Percentiles rank a stretch among this genome's conserved stretches.
Conservation (phyloP, 2,329 filamentous ascomycete species). For the Lasiodiplodia sp. region DNA sequence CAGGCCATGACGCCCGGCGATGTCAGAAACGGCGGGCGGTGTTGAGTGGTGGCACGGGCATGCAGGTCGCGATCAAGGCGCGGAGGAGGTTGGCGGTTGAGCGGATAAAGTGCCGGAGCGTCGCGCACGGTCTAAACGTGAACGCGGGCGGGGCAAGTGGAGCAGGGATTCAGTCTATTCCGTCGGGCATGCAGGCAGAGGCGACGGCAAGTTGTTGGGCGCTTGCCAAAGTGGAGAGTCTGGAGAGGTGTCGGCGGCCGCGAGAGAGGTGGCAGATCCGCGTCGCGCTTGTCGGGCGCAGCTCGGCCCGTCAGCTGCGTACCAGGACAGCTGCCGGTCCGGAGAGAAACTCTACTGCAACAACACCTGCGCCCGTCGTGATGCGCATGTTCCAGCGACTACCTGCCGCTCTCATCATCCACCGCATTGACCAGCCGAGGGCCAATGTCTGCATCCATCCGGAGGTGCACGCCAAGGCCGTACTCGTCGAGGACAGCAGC, state of each 20-base stretch:
- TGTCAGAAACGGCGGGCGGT: constrained; percentile 32
- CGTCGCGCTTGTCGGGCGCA: neutral
- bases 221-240: constrained; percentile 15
- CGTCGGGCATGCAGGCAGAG: constrained; percentile 8
- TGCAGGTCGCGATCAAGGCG: constrained; percentile 38
- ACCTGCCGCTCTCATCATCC: too few species aligned
- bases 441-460: too few species aligned
- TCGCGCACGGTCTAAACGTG: constrained; percentile 8
- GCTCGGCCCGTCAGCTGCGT: neutral
- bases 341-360: neutral
- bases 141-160: neutral
- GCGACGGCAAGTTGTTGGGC: neutral
- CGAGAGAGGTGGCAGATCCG: constrained; percentile 22
- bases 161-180: neutral
- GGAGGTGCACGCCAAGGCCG: too few species aligned
- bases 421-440: too few species aligned
- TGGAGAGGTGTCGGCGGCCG: constrained; percentile 18
- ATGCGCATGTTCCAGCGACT: too few species aligned
- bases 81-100: constrained; percentile 36
- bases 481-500: too few species aligned
- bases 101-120: constrained; percentile 27
- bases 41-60: constrained; percentile 34
- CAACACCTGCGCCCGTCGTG: neutral
- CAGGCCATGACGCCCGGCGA: constrained; percentile 65
- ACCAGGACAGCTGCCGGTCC: neutral